Percentiles rank a stretch among this genome's conserved stretches.
Conservation (phyloP, 1,284 basidiomycete genomes). For the Rhizopogon hawkerae region DNA sequence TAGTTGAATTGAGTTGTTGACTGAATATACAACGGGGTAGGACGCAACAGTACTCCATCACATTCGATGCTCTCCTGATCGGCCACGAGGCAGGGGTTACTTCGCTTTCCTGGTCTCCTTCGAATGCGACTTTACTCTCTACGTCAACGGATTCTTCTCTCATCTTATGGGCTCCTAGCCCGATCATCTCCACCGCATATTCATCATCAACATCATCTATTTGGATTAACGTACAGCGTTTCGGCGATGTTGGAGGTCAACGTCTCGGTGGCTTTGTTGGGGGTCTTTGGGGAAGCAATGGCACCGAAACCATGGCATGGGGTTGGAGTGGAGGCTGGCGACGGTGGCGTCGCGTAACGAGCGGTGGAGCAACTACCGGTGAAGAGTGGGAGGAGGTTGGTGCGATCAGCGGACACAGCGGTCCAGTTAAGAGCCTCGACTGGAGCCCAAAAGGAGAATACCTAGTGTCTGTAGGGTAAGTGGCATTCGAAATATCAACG, state of each 20-base stretch:
- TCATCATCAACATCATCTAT: conserved; percentile 45
- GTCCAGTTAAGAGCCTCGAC: conserved; percentile 65
- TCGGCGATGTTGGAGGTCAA: conserved; percentile 87
- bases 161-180: conserved; percentile 82
- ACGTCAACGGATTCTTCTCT: conserved; percentile 89
- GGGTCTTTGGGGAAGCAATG: conserved; percentile 61
- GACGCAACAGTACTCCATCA: conserved; percentile 60
- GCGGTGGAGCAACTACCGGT: conserved; percentile 17
- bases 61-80: conserved; percentile 84
- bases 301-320: conserved; percentile 67
- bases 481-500: conserved; percentile 1
- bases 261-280: conserved; percentile 86
- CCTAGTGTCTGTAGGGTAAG: conserved; percentile 74
- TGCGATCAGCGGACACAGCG: conserved; percentile 78
- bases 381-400: conserved; percentile 66
- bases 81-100: conserved; percentile 93
- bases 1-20: neutral
- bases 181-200: conserved; percentile 31
- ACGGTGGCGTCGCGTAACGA: conserved; percentile 53
- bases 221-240: conserved; percentile 85
- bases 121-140: conserved; percentile 56
- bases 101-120: conserved; percentile 71
- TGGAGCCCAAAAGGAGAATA: conserved; percentile 86
- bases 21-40: conserved; percentile 26
- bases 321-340: conserved; percentile 93